phyloP scores from a whole-genome alignment of 805 yeast species.

The Naumovozyma baii region DNA sequence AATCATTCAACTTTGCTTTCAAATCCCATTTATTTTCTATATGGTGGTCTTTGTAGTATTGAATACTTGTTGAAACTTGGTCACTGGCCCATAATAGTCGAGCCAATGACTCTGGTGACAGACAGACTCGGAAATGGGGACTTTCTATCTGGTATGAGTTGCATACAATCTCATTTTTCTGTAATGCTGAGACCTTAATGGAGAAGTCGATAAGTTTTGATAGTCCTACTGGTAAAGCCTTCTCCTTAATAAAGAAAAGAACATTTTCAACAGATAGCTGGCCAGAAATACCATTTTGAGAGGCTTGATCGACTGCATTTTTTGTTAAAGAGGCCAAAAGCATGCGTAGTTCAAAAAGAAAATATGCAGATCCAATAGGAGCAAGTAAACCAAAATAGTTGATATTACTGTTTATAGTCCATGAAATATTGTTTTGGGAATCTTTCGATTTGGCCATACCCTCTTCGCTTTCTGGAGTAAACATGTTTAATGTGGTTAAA shows the following conservation, averaged over 20 bases:
- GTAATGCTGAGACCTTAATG: constrained; percentile 36
- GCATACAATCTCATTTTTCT: constrained; percentile 17
- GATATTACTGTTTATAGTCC: constrained; percentile 16
- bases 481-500: constrained; percentile 7
- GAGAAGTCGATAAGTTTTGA: constrained; percentile 40
- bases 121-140: constrained; percentile 46
- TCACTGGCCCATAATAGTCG: constrained; percentile 30
- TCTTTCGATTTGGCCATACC: neutral
- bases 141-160: constrained; percentile 51
- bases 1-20: neutral
- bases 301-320: constrained; percentile 3
- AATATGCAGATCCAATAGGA: constrained; percentile 22
- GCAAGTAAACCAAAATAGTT: constrained; percentile 24
- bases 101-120: constrained; percentile 43
- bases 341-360: constrained; percentile 23
- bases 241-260: constrained; percentile 24
- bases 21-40: constrained; percentile 7
- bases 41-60: constrained; percentile 15
- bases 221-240: constrained; percentile 29
- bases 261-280: constrained; percentile 24
- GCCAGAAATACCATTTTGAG: constrained; percentile 10
- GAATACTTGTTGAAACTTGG: constrained; percentile 9
- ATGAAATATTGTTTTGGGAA: constrained; percentile 2
- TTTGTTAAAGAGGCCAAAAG: constrained; percentile 14
- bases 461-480: neutral